These are phyloP conservation scores for Pseudocercospora vitis DNA, from an alignment of 2,329 filamentous ascomycete genomes.

Conservation along the genomic window DNA sequence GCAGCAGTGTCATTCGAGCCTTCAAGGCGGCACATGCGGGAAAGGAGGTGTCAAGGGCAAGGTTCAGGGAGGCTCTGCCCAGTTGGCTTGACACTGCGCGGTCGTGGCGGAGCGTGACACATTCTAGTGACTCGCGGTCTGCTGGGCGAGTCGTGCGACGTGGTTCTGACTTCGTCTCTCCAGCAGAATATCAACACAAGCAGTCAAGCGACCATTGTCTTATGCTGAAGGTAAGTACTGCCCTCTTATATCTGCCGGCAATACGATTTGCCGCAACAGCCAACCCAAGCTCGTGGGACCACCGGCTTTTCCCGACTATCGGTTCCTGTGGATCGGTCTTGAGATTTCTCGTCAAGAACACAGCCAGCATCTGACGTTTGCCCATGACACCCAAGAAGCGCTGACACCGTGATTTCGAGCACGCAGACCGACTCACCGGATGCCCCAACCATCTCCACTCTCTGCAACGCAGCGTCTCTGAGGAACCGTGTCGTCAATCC, in stretches of 20 bases:
- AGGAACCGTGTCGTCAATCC: background rate
- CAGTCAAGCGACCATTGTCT: conserved; percentile 2
- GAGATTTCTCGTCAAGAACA: conserved; percentile 1
- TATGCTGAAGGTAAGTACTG: background rate
- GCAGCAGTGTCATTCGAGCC: too few relatives aligned
- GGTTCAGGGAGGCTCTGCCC: conserved; percentile 5
- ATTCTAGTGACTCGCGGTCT: conserved; percentile 4
- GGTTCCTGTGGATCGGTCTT: background rate
- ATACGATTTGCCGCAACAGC: background rate
- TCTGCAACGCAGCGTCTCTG: background rate
- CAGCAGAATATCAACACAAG: background rate
- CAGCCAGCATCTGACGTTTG: background rate
- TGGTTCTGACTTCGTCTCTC: background rate
- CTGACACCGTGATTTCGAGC: conserved; percentile 2
- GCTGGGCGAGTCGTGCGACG: background rate
- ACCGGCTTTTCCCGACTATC: conserved; percentile 2
- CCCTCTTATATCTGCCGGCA: background rate
- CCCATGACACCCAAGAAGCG: background rate
- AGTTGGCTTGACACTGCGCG: background rate
- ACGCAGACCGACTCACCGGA: background rate
- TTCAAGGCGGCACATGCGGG: conserved; percentile 3
- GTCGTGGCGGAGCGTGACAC: conserved; percentile 1
- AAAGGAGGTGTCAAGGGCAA: conserved; percentile 4
- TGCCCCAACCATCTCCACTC: background rate
- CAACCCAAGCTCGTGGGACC: background rate